Conservation (phyloP, 129 eudicot species). For the Heracleum sosnowskyi region DNA sequence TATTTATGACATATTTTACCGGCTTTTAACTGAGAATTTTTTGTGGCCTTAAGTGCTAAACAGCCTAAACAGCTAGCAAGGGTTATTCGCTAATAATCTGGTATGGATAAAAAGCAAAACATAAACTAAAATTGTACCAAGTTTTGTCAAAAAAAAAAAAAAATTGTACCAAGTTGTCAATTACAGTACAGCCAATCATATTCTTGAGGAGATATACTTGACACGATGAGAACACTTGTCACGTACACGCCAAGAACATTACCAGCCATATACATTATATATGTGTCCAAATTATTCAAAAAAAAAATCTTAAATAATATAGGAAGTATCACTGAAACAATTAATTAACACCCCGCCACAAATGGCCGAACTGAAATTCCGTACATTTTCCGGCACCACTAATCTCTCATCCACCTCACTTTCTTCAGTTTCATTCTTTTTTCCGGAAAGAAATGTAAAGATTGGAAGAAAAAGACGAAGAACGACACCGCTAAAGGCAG, state of each 20-base stretch:
- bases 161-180: not conserved
- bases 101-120: not conserved
- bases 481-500: not conserved
- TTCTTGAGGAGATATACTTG: not conserved
- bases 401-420: slow-evolving; percentile 7
- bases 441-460: not conserved
- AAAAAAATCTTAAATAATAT: not conserved
- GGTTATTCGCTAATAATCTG: no score
- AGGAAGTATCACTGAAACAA: not conserved
- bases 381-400: slow-evolving; percentile 6
- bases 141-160: no score
- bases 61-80: no score
- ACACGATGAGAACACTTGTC: not conserved
- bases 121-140: not conserved
- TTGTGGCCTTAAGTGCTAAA: no score
- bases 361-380: not conserved
- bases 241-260: not conserved
- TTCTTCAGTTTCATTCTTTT: slow-evolving; percentile 4
- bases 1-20: no score
- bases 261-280: not conserved
- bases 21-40: no score
- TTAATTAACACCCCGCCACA: not conserved
- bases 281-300: not conserved
- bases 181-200: not conserved
- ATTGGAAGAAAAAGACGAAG: not conserved